These are phyloP conservation scores for Fusarium chlamydosporum DNA, from an alignment of 2,329 filamentous ascomycete genomes.

Conservation along the genomic window DNA sequence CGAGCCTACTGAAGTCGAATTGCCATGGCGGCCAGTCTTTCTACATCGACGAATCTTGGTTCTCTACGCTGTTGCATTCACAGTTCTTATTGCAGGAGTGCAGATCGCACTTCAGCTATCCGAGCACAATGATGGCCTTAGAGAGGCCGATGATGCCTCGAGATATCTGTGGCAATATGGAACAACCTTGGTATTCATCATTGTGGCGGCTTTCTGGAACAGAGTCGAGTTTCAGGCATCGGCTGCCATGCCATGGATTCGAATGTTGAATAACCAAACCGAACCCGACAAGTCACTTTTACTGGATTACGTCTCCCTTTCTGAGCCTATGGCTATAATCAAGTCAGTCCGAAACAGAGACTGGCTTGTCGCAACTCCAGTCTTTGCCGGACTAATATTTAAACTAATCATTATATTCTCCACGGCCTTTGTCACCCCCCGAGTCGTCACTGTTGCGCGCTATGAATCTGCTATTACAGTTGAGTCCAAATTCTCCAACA, in stretches of 20 bases:
- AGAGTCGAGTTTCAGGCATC: constrained; percentile 59
- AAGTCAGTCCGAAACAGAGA: constrained; percentile 54
- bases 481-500: constrained; percentile 51
- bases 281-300: constrained; percentile 54
- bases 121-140: constrained; percentile 51
- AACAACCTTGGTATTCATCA: constrained; percentile 53
- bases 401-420: constrained; percentile 55
- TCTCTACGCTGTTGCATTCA: constrained; percentile 52
- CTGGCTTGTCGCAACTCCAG: constrained; percentile 52
- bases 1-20: constrained; percentile 48
- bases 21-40: constrained; percentile 57
- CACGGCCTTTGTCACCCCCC: constrained; percentile 56
- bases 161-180: constrained; percentile 58
- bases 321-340: constrained; percentile 49
- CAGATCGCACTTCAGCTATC: constrained; percentile 54
- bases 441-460: constrained; percentile 47
- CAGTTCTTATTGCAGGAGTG: constrained; percentile 49
- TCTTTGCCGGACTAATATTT: constrained; percentile 51
- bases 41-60: constrained; percentile 53
- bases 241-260: constrained; percentile 57
- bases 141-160: constrained; percentile 43
- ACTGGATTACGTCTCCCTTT: constrained; percentile 56
- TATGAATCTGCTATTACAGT: constrained; percentile 48
- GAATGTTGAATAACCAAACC: constrained; percentile 51
- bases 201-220: constrained; percentile 54